Percentiles rank a stretch among this genome's conserved stretches.
These are phyloP conservation scores for Dichomitus squalens DNA, from an alignment of 1,284 basidiomycete genomes.

Conservation along the genomic window DNA sequence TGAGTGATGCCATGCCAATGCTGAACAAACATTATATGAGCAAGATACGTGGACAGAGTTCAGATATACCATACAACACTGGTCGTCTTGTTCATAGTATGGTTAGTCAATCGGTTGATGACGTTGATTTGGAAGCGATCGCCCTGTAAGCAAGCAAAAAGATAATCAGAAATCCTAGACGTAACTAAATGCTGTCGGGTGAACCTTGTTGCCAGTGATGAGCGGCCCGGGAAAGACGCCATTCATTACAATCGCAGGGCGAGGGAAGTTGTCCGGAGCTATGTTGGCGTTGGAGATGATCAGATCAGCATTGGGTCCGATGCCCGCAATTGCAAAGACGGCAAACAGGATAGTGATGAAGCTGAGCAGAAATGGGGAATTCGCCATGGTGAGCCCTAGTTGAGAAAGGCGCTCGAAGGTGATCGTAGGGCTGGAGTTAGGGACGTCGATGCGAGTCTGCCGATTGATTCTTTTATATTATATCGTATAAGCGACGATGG, in stretches of 20 bases:
- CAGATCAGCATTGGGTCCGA: slow-evolving; percentile 24
- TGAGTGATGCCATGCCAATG: slow-evolving; percentile 42
- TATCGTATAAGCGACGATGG: no score
- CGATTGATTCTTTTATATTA: no score
- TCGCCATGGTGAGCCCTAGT: no score
- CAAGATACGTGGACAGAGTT: slow-evolving; percentile 22
- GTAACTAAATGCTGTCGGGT: not conserved
- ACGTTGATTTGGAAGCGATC: slow-evolving; percentile 38
- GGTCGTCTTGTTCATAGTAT: slow-evolving; percentile 32
- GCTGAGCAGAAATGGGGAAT: not conserved
- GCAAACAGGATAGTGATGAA: not conserved
- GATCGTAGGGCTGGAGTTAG: no score
- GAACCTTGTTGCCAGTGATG: slow-evolving; percentile 31
- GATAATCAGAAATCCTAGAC: not conserved
- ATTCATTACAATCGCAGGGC: slow-evolving; percentile 12
- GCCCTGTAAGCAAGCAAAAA: slow-evolving; percentile 22
- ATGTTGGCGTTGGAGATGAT: slow-evolving; percentile 23
- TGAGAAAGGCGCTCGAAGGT: no score
- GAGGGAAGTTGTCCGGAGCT: slow-evolving; percentile 26
- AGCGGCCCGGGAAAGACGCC: slow-evolving; percentile 27
- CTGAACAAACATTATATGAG: slow-evolving; percentile 22
- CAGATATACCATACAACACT: not conserved
- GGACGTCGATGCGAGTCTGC: no score
- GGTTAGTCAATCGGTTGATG: slow-evolving; percentile 34
- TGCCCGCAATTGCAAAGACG: not conserved